A percentile compares a stretch with the other conserved stretches of the same genome.
phyloP scores from a whole-genome alignment of 2,329 filamentous ascomycete species.

The Verticillium isaacii region DNA sequence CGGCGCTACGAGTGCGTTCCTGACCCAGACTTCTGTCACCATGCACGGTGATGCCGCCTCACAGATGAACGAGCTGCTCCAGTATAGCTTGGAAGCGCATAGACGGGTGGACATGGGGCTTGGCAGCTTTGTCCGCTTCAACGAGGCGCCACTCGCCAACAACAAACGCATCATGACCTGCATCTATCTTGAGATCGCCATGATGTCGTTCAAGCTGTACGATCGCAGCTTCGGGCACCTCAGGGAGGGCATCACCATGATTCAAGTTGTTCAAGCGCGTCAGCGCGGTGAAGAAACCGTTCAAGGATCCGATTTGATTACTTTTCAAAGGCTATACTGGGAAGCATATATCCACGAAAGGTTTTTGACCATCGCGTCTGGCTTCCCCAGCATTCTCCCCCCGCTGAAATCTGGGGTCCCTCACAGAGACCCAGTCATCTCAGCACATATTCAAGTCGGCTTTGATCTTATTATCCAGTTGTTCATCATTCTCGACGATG shows the following conservation, averaged over 20 bases:
- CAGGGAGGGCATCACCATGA: constrained; percentile 41
- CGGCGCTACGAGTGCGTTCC: constrained; percentile 29
- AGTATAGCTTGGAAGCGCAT: constrained; percentile 18
- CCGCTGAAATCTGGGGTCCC: constrained; percentile 26
- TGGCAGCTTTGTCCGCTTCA: constrained; percentile 27
- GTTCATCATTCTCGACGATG: constrained; percentile 32
- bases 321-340: constrained; percentile 46
- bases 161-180: constrained; percentile 44
- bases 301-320: constrained; percentile 18
- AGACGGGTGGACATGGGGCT: constrained; percentile 19
- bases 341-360: constrained; percentile 52
- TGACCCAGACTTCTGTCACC: constrained; percentile 23
- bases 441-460: constrained; percentile 28
- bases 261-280: constrained; percentile 38
- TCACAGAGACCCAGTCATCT: constrained; percentile 24
- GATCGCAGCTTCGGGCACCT: constrained; percentile 46
- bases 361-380: constrained; percentile 47
- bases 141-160: constrained; percentile 34
- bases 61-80: constrained; percentile 20
- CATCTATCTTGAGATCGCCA: constrained; percentile 47
- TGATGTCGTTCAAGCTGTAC: constrained; percentile 41
- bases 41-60: constrained; percentile 21
- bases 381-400: constrained; percentile 31
- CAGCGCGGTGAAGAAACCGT: constrained; percentile 24
- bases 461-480: constrained; percentile 32